These are phyloP conservation scores for Cystobasidium tubakii DNA, from an alignment of 768 basidiomycete species.

Conservation along the genomic window DNA sequence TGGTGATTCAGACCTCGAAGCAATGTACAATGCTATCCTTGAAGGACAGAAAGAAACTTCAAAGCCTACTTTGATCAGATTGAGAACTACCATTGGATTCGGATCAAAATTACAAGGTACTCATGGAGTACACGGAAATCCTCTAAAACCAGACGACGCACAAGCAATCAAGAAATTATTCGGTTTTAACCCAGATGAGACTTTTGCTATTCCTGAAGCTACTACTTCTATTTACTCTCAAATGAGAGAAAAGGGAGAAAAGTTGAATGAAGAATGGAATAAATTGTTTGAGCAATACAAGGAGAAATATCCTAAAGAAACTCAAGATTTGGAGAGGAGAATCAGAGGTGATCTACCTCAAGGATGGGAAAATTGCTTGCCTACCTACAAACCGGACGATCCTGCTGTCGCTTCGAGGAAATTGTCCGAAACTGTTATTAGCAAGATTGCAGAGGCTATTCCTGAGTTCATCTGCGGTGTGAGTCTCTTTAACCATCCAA, in stretches of 20 bases:
- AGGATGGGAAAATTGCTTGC: slow-evolving; percentile 78
- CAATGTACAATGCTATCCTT: slow-evolving; percentile 70
- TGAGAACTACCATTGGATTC: slow-evolving; percentile 85
- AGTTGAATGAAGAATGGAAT: slow-evolving; percentile 69
- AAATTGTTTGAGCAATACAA: slow-evolving; percentile 62
- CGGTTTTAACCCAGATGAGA: slow-evolving; percentile 69
- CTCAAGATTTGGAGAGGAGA: slow-evolving; percentile 77
- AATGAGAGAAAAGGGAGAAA: slow-evolving; percentile 66
- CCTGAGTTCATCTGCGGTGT: slow-evolving; percentile 62
- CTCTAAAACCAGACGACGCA: slow-evolving; percentile 88
- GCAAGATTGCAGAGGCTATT: slow-evolving; percentile 64
- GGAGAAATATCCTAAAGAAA: slow-evolving; percentile 72
- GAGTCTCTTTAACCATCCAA: background rate
- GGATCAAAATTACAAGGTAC: slow-evolving; percentile 90
- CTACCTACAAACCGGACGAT: slow-evolving; percentile 75
- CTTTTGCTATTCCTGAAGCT: slow-evolving; percentile 70
- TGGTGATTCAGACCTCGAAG: slow-evolving; percentile 62
- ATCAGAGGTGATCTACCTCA: slow-evolving; percentile 74
- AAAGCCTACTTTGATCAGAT: slow-evolving; percentile 80
- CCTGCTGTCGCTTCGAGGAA: slow-evolving; percentile 85
- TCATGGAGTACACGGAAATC: slow-evolving; percentile 87
- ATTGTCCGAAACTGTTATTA: slow-evolving; percentile 81
- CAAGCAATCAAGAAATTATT: slow-evolving; percentile 73
- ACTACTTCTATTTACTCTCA: slow-evolving; percentile 65
- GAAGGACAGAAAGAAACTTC: slow-evolving; percentile 66